phyloP scores from a whole-genome alignment of 1,139 yeast species.

The Taphrina deformans region DNA sequence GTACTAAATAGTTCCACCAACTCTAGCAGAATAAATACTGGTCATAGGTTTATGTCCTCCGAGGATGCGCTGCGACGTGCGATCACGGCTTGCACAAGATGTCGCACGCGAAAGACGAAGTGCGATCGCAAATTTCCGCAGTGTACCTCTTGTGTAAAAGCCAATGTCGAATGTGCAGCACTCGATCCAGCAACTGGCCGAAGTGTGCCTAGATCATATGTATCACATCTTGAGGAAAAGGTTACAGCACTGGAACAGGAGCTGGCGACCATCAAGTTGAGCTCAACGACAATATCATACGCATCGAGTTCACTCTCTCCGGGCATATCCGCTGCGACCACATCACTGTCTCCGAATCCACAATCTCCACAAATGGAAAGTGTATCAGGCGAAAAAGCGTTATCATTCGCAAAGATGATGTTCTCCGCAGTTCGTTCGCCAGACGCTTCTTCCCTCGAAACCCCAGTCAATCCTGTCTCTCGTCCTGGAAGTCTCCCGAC shows the following conservation, averaged over 20 bases:
- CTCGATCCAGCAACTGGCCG: conserved; percentile 86
- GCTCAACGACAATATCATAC: conserved; percentile 40
- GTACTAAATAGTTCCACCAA: background rate
- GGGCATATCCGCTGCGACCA: conserved; percentile 60
- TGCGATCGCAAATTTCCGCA: conserved; percentile 84
- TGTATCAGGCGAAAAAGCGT: conserved; percentile 39
- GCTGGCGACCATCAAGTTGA: conserved; percentile 51
- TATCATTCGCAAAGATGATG: conserved; percentile 33
- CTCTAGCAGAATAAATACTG: background rate
- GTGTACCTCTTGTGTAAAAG: conserved; percentile 47
- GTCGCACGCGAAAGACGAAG: conserved; percentile 72
- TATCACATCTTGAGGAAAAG: conserved; percentile 68
- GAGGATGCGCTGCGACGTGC: conserved; percentile 20
- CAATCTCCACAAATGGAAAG: conserved; percentile 71
- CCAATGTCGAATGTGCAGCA: conserved; percentile 58
- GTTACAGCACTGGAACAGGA: conserved; percentile 57
- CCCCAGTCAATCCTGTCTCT: conserved; percentile 38
- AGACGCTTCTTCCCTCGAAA: conserved; percentile 41
- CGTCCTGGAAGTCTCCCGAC: conserved; percentile 64
- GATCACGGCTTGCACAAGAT: conserved; percentile 68
- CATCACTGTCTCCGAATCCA: conserved; percentile 69
- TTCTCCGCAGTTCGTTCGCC: conserved; percentile 38
- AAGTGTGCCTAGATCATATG: conserved; percentile 75
- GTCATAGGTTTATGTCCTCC: background rate
- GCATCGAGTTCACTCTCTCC: conserved; percentile 42